Conservation (phyloP, 371 early-diverging fungal genomes). For the Mucor lusitanicus region DNA sequence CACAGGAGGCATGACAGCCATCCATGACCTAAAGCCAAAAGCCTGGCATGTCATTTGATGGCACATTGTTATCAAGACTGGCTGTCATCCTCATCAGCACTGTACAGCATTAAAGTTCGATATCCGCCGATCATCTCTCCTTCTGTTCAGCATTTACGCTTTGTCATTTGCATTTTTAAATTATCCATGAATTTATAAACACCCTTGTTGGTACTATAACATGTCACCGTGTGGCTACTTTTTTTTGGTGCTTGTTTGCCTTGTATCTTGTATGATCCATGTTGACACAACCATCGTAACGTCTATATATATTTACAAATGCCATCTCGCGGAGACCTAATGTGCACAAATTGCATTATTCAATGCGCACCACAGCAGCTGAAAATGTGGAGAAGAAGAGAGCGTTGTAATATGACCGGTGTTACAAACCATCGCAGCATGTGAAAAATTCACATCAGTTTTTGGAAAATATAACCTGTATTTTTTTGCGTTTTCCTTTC, state of each 20-base stretch:
- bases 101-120: not conserved
- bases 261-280: not conserved
- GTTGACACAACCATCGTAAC: too few relatives aligned
- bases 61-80: not conserved
- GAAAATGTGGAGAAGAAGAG: not conserved
- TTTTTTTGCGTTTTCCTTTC: not conserved
- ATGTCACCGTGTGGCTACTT: not conserved
- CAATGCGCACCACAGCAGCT: not conserved
- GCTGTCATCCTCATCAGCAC: not conserved
- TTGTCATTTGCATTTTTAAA: slow-evolving; percentile 4
- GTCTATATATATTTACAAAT: too few relatives aligned
- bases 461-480: not conserved
- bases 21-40: not conserved
- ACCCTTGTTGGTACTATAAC: not conserved
- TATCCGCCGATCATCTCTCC: not conserved
- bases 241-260: not conserved
- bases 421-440: not conserved
- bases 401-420: not conserved
- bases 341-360: not conserved
- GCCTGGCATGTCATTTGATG: not conserved
- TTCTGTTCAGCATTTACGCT: not conserved
- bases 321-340: slow-evolving; percentile 1
- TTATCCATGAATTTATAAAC: not conserved
- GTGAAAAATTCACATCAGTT: slow-evolving; percentile 1
- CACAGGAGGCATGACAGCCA: not conserved